Conservation (phyloP, 78 protist species). For the Polysphondylium violaceum region DNA sequence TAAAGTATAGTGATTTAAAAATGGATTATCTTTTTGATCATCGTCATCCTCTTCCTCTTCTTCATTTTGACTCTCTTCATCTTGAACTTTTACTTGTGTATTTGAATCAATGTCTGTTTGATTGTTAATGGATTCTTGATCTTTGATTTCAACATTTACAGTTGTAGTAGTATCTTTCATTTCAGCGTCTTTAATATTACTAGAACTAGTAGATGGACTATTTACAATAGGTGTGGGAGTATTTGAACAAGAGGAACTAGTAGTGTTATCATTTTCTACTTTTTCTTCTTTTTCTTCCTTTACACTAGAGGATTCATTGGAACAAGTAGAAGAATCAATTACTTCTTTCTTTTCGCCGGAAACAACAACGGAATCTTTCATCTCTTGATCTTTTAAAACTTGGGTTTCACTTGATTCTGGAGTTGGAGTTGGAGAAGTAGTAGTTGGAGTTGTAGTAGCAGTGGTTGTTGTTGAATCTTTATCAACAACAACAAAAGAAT, state of each 20-base stretch:
- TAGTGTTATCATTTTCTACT: too few species aligned
- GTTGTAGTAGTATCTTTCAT: not conserved
- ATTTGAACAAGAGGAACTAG: too few species aligned
- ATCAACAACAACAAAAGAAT: not conserved
- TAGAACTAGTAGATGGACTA: not conserved
- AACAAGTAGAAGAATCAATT: too few species aligned
- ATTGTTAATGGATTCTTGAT: too few species aligned
- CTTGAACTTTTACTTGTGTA: not conserved
- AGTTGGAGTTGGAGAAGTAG: not conserved
- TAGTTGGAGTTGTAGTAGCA: not conserved
- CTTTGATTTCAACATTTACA: too few species aligned
- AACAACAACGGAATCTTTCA: too few species aligned
- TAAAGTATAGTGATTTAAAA: slow-evolving; percentile 29
- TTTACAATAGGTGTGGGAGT: not conserved
- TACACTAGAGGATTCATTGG: too few species aligned
- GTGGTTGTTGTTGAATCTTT: slow-evolving; percentile 3
- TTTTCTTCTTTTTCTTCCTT: too few species aligned
- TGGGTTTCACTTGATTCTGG: too few species aligned
- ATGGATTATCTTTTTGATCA: slow-evolving; percentile 8
- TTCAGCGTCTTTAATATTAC: not conserved
- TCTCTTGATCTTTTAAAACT: too few species aligned
- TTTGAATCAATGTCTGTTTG: too few species aligned
- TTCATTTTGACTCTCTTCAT: slow-evolving; percentile 21
- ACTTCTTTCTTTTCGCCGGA: too few species aligned
- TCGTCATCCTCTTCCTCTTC: not conserved